Evolutionary conservation across 805 yeast genomes (phyloP), one percentile per base, ranked within the genome.

Genomic region (Suhomyces faveliae): DNA sequence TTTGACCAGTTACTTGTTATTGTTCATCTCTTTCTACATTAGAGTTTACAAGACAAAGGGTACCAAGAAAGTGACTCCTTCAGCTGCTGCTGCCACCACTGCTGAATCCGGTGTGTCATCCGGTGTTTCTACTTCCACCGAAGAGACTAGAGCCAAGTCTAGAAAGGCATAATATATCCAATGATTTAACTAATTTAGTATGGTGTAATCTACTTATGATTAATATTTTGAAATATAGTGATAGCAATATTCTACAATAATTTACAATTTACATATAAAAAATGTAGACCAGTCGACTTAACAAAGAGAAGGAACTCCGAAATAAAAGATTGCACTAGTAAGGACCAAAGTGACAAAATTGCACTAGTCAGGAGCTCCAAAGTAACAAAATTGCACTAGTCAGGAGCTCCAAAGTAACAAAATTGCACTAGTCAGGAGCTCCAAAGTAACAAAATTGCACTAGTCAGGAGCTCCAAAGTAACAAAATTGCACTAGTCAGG

Each of bases 11-110:
- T 92, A 92, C 75, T 77, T 92, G 74, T 79, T 92, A 59, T 77
- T 92, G 62, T 92, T 92, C 78, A 89, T 92, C 65, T 85, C 90
- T 45, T 92, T 92, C 80, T 92, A 92, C 83, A 84, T 90, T 67
- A 83, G 82, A 63, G 88, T 88, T 46, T 92, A 92, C 80, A 82
- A 79, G 68, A 78, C 73, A 60, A 66, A 70, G 45, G 51, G 52
- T 35, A 67, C 54, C 53, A 51, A 52, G 50, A 45, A 44, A 10
- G 59, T 41, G 35, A 40, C 41, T 21, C 30, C 35, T 23, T 35
- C 53, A 23, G 51, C 45, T 13, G 47, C 50, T 40, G 46, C 52
- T 38, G 35, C 45, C n/a, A 12, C 48, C 9, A 40, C 41, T 24
- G 35, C 46, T 12, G n/a, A 47, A 11, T 30, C 56, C 25, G 54